These are phyloP conservation scores for Vigna mungo DNA, from an alignment of 306 rosid genomes.

Conservation along the genomic window DNA sequence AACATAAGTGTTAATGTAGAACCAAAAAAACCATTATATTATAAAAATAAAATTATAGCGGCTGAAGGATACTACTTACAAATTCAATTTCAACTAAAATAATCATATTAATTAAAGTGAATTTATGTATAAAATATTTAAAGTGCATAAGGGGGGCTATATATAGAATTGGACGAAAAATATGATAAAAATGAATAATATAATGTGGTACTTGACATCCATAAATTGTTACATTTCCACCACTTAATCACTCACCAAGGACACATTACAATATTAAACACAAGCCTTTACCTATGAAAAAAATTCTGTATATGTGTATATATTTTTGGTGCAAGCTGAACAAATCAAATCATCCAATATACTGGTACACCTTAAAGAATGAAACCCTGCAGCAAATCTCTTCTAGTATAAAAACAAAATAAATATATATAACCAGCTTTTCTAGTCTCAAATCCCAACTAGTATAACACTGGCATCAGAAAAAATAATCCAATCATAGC, in stretches of 20 bases:
- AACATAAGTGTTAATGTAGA: too few species aligned
- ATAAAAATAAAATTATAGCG: too few species aligned
- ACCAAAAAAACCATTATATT: too few species aligned
- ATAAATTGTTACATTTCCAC: not conserved
- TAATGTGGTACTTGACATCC: not conserved
- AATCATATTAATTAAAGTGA: too few species aligned
- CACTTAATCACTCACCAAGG: not conserved
- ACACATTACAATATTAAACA: not conserved
- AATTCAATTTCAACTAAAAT: too few species aligned
- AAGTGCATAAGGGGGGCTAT: too few species aligned
- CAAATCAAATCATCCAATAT: slow-evolving; percentile 8
- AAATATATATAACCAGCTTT: not conserved
- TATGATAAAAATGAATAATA: not conserved
- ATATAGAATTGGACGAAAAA: not conserved
- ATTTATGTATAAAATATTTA: too few species aligned
- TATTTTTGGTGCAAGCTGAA: not conserved
- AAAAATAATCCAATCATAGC: slow-evolving; percentile 13
- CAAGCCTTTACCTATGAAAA: not conserved
- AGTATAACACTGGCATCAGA: not conserved
- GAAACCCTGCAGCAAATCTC: not conserved
- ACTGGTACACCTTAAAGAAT: not conserved
- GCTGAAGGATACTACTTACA: too few species aligned
- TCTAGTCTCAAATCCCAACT: slow-evolving; percentile 8
- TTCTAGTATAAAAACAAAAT: not conserved
- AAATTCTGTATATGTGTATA: not conserved